phyloP scores from a whole-genome alignment of 768 basidiomycete genomes.

The Leucosporidium creatinivorum region DNA sequence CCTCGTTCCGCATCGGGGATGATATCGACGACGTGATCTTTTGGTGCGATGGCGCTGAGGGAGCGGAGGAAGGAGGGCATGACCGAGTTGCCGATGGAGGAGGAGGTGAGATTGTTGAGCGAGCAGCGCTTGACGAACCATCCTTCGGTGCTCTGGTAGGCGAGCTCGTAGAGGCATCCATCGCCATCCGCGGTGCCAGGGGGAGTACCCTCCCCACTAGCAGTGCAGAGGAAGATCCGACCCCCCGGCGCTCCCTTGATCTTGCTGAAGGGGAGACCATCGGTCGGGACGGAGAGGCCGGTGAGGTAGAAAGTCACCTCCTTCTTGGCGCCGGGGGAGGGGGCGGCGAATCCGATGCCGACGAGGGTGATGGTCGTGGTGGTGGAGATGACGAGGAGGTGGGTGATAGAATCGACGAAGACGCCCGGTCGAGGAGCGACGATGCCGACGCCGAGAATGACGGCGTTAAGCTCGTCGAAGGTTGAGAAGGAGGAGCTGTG shows the following conservation, averaged over 20 bases:
- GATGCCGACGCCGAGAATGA: conserved; percentile 79
- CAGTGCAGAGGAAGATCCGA: conserved; percentile 72
- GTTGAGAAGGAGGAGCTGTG: conserved; percentile 78
- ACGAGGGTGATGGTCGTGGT: conserved; percentile 73
- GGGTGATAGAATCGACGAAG: conserved; percentile 86
- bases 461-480: conserved; percentile 83
- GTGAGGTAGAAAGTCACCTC: conserved; percentile 86
- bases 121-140: conserved; percentile 86
- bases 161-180: conserved; percentile 82
- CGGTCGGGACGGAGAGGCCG: conserved; percentile 67
- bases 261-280: conserved; percentile 71
- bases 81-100: conserved; percentile 54
- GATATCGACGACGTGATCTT: conserved; percentile 38
- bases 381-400: conserved; percentile 82
- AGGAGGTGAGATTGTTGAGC: conserved; percentile 57
- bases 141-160: conserved; percentile 80
- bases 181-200: conserved; percentile 57
- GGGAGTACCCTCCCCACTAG: conserved; percentile 23
- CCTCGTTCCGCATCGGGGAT: conserved; percentile 38
- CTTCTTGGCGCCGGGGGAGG: conserved; percentile 48
- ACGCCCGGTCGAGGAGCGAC: conserved; percentile 73
- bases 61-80: conserved; percentile 27
- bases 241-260: conserved; percentile 72
- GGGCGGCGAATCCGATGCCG: conserved; percentile 52
- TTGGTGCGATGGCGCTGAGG: conserved; percentile 15